Base-by-base conservation (phyloP, 2,329 filamentous ascomycete species). In the Diaporthe velutina region DNA sequence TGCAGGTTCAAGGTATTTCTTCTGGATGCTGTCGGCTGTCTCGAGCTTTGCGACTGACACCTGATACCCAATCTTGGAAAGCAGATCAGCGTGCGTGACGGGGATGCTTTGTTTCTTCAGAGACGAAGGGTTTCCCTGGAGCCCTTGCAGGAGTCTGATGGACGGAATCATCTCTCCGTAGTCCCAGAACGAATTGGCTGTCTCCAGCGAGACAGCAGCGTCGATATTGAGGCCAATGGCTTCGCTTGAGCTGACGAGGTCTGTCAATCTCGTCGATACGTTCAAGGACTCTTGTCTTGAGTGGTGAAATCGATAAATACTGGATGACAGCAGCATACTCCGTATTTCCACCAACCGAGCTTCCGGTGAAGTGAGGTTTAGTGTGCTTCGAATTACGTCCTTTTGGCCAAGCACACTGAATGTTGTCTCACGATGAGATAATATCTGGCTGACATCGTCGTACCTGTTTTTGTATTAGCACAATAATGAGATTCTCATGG, bases 151-250 rank as follows among this genome's bases (percentile, higher is more conserved):
- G 89, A 98, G 96, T 50, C 93, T 90, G 75, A 99, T 98, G 0
- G 97, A 98, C 0, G 94, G 91, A 28, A 93, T 91, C 86, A 95
- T 94, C 83, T 99, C 96, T 17, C 95, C 95, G 81, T 98, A 94
- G 76, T 97, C 95, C 96, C 97, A 99, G 1, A 99, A 86, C 9
- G 97, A 95, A 79, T 94, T 95, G 15, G 97, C 96, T 10, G 94
- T 91, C 82, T 98, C 97, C 71, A 96, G 90, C 77, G 93, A 92
- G 52, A 95, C 91, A 17, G 92, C 92, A 17, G 92, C 94, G 80
- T 95, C 93, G 58, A 98, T 91, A 74, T 92, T 90, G 2, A 98
- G 84, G 0, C 93, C 94, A n/a, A 95, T 83, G 0, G 90, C 86
- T 75, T 89, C 88, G 80, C 94, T 97, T 4, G 92, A 86, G 8